Evolutionary conservation across 2,329 filamentous ascomycete species (phyloP).

Genomic region (Botryosphaeria dothidea): DNA sequence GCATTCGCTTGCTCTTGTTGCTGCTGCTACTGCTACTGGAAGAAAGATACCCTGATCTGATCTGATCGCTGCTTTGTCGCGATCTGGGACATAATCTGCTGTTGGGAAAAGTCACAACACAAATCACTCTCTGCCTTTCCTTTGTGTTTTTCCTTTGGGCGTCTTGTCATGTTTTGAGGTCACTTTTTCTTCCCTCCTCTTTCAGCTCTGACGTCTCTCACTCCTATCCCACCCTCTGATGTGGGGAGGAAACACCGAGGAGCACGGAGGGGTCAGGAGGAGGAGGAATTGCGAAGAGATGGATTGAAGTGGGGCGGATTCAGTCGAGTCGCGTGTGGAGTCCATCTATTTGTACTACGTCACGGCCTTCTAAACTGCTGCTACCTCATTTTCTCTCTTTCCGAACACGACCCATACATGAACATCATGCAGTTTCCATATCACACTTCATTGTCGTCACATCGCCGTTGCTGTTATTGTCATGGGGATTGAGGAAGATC

Average conservation of each 20-base stretch:
- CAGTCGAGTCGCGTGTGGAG: slow-evolving; percentile 7
- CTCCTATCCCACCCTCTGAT: background rate
- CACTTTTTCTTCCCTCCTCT: background rate
- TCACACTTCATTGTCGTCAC: slow-evolving; percentile 4
- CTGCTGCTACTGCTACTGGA: slow-evolving; percentile 4
- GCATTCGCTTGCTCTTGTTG: slow-evolving; percentile 13
- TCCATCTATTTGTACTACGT: slow-evolving; percentile 12
- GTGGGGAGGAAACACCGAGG: slow-evolving; percentile 1
- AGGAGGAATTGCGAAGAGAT: slow-evolving; percentile 1
- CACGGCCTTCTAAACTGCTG: slow-evolving; percentile 16
- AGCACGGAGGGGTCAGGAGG: background rate
- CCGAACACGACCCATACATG: slow-evolving; percentile 9
- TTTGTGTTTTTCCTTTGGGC: slow-evolving; percentile 9
- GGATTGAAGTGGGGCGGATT: slow-evolving; percentile 5
- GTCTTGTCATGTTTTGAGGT: slow-evolving; percentile 15
- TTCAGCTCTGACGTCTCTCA: background rate
- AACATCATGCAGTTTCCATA: slow-evolving; percentile 13
- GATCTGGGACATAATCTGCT: slow-evolving; percentile 8
- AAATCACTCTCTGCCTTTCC: slow-evolving; percentile 4
- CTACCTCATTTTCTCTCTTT: slow-evolving; percentile 7
- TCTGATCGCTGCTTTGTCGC: slow-evolving; percentile 7
- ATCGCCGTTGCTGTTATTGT: background rate
- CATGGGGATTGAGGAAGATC: background rate
- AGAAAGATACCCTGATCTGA: slow-evolving; percentile 14
- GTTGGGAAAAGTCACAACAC: slow-evolving; percentile 9